Evolutionary conservation across 176 grass and related monocot genomes (phyloP).

Genomic region (Dendrocalamus sinicus): DNA sequence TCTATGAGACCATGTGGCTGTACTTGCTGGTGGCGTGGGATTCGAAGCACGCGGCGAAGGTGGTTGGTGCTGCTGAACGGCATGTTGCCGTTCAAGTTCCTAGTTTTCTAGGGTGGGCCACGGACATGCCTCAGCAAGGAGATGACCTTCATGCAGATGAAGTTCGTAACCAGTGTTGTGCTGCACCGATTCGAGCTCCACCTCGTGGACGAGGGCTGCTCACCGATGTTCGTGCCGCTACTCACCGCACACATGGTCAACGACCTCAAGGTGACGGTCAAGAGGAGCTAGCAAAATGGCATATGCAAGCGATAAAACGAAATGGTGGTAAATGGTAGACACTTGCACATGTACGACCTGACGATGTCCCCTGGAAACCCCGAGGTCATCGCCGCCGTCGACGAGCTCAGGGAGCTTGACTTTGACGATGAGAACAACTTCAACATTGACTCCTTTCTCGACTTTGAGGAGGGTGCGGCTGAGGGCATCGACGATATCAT

Average conservation of each 20-base stretch:
- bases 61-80: conserved; percentile 44
- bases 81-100: conserved; percentile 64
- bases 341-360: too few species aligned
- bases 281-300: conserved; percentile 23
- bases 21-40: conserved; percentile 73
- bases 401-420: too few species aligned
- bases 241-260: conserved; percentile 68
- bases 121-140: conserved; percentile 41
- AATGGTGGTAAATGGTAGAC: neutral
- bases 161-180: conserved; percentile 59
- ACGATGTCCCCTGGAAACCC: too few species aligned
- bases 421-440: too few species aligned
- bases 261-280: conserved; percentile 65
- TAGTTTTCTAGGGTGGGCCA: conserved; percentile 54
- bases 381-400: too few species aligned
- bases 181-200: conserved; percentile 57
- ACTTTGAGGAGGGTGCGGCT: too few species aligned
- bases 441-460: too few species aligned
- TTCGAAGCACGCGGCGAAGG: conserved; percentile 71
- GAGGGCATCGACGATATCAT: too few species aligned
- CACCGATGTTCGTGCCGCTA: conserved; percentile 63
- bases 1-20: conserved; percentile 69
- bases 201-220: conserved; percentile 43
- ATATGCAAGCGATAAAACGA: neutral
- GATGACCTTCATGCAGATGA: conserved; percentile 41